Percentiles rank a stretch among this genome's conserved stretches.
phyloP scores from a whole-genome alignment of 306 rosid genomes.

The Cicer yamashitae region DNA sequence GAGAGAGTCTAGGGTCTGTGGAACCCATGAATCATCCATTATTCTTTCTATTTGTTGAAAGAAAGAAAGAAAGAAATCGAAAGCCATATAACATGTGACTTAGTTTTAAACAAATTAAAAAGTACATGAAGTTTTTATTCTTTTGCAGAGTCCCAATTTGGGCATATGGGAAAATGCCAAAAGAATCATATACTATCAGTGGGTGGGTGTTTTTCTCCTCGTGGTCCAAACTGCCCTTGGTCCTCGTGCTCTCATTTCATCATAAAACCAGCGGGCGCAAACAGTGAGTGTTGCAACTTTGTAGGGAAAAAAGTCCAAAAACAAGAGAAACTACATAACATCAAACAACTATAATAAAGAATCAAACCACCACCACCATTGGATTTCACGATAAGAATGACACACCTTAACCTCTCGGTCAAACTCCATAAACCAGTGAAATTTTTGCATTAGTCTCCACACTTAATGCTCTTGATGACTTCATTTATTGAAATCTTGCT shows the following conservation, averaged over 20 bases:
- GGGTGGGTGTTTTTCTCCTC: not conserved
- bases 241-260: not conserved
- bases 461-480: too few species aligned
- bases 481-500: too few species aligned
- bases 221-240: slow-evolving; percentile 33
- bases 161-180: slow-evolving; percentile 14
- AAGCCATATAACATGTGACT: slow-evolving; percentile 39
- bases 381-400: too few species aligned
- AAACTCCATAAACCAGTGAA: too few species aligned
- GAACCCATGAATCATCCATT: slow-evolving; percentile 56
- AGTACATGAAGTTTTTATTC: slow-evolving; percentile 38
- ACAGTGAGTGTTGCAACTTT: not conserved
- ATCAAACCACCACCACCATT: too few species aligned
- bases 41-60: not conserved
- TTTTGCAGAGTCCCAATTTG: slow-evolving; percentile 39
- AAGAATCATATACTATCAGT: not conserved
- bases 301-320: too few species aligned
- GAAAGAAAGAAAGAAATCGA: not conserved
- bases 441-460: too few species aligned
- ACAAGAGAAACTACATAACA: too few species aligned
- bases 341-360: too few species aligned
- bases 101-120: not conserved
- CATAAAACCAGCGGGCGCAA: slow-evolving; percentile 25
- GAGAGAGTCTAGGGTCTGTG: slow-evolving; percentile 60
- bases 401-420: too few species aligned